Evolutionary conservation across 371 early-diverging fungal genomes (phyloP).

Genomic region (Mucor saturninus): DNA sequence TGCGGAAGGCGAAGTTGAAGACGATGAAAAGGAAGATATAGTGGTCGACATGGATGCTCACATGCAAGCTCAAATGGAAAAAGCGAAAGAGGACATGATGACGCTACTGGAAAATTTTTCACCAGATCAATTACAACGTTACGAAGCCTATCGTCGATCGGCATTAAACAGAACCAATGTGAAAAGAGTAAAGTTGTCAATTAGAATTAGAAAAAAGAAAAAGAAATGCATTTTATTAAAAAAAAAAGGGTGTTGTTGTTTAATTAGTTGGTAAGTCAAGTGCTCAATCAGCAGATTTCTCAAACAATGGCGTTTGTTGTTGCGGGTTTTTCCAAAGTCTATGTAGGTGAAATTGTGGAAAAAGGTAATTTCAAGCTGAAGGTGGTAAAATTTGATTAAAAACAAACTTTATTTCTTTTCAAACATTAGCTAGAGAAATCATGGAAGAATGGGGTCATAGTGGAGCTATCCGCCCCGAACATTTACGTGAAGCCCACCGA

Average conservation of each 20-base stretch:
- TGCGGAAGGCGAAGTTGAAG: conserved; percentile 45
- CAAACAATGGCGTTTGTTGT: conserved; percentile 91
- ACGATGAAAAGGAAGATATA: conserved; percentile 51
- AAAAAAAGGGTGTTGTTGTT: neutral
- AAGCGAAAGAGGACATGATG: conserved; percentile 57
- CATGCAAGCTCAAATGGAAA: conserved; percentile 55
- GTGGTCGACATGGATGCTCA: conserved; percentile 47
- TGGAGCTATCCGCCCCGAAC: conserved; percentile 79
- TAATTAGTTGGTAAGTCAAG: conserved; percentile 64
- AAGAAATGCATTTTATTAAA: too few relatives aligned
- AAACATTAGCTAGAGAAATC: conserved; percentile 62
- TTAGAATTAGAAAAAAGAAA: neutral
- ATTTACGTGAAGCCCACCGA: conserved; percentile 91
- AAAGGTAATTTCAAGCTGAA: conserved; percentile 56
- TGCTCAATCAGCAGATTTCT: conserved; percentile 85
- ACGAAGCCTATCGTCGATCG: conserved; percentile 89
- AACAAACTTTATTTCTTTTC: neutral
- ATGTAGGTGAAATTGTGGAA: conserved; percentile 95
- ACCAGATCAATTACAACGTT: conserved; percentile 84
- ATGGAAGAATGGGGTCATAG: conserved; percentile 74
- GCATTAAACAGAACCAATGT: conserved; percentile 85
- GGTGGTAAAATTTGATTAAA: neutral
- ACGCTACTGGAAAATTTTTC: conserved; percentile 81
- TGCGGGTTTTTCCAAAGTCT: conserved; percentile 94
- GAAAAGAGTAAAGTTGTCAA: conserved; percentile 69